These are phyloP conservation scores for Ophiostoma tasmaniense DNA, from an alignment of 2,329 filamentous ascomycete genomes.

Conservation along the genomic window DNA sequence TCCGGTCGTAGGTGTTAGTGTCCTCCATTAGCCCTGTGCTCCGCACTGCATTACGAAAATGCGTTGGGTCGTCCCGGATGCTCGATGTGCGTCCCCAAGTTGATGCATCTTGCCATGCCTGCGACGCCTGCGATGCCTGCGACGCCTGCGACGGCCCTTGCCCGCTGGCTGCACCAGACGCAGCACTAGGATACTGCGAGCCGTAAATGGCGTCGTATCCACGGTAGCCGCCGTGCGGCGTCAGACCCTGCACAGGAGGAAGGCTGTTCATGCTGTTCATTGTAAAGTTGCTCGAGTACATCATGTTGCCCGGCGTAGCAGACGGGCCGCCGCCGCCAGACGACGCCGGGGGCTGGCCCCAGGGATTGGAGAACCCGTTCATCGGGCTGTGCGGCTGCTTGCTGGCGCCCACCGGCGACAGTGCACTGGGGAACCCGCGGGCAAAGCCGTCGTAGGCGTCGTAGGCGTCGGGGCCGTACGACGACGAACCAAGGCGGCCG, in stretches of 20 bases:
- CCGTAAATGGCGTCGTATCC: background rate
- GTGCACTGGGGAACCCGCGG: conserved; percentile 19
- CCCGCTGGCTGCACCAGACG: background rate
- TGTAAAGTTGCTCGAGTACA: conserved; percentile 26
- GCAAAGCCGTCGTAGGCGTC: conserved; percentile 9
- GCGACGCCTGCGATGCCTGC: conserved; percentile 17
- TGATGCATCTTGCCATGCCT: conserved; percentile 20
- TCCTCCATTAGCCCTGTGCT: conserved; percentile 20
- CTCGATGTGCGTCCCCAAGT: conserved; percentile 20
- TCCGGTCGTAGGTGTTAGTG: conserved; percentile 22
- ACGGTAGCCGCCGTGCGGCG: background rate
- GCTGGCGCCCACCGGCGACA: conserved; percentile 18
- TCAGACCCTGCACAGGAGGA: conserved; percentile 28
- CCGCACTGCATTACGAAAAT: conserved; percentile 22
- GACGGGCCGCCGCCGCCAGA: conserved; percentile 3
- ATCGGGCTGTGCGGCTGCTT: background rate
- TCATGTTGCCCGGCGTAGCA: conserved; percentile 10
- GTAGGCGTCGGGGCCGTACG: conserved; percentile 11
- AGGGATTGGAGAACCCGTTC: conserved; percentile 10
- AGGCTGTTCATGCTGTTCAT: conserved; percentile 22
- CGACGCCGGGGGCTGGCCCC: conserved; percentile 3
- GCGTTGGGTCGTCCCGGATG: conserved; percentile 22
- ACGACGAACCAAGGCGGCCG: background rate
- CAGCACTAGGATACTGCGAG: background rate
- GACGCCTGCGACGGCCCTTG: no score